Conservation (phyloP, 2,329 filamentous ascomycete species). For the Xylaria sp. region DNA sequence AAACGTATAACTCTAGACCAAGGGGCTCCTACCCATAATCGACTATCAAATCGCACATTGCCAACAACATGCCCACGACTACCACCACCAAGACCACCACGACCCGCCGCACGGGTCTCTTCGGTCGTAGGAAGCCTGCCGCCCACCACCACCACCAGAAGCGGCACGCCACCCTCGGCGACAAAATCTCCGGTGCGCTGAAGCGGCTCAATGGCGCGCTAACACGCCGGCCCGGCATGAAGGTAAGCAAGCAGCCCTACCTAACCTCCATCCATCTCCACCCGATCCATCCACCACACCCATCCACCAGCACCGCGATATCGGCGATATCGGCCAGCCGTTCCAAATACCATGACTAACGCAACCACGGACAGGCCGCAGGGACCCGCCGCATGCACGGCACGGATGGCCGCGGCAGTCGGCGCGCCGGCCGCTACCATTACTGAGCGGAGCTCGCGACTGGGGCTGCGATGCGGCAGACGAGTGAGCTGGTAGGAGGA, state of each 20-base stretch:
- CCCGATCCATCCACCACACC: too few species aligned
- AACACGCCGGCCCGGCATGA: constrained; percentile 69
- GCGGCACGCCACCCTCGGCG: constrained; percentile 68
- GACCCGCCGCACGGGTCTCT: constrained; percentile 45
- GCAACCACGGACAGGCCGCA: constrained; percentile 57
- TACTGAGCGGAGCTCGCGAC: neutral
- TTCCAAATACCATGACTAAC: constrained; percentile 5
- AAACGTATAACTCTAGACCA: too few species aligned
- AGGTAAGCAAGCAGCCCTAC: constrained; percentile 50
- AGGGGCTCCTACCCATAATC: too few species aligned
- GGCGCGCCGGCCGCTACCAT: constrained; percentile 30
- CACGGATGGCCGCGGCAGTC: constrained; percentile 68
- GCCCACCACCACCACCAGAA: constrained; percentile 63
- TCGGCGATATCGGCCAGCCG: neutral
- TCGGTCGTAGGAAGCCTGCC: constrained; percentile 45
- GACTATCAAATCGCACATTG: too few species aligned
- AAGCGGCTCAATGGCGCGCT: constrained; percentile 72
- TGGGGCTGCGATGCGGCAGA: too few species aligned
- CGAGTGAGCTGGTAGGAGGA: too few species aligned
- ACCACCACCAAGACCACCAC: constrained; percentile 48
- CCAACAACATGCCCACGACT: constrained; percentile 38
- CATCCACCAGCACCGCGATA: too few species aligned
- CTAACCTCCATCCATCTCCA: too few species aligned
- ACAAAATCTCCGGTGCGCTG: constrained; percentile 78
- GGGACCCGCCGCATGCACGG: constrained; percentile 75